Evolutionary conservation across 169 alveolate genomes (phyloP).

Genomic region (Besnoitia besnoiti): DNA sequence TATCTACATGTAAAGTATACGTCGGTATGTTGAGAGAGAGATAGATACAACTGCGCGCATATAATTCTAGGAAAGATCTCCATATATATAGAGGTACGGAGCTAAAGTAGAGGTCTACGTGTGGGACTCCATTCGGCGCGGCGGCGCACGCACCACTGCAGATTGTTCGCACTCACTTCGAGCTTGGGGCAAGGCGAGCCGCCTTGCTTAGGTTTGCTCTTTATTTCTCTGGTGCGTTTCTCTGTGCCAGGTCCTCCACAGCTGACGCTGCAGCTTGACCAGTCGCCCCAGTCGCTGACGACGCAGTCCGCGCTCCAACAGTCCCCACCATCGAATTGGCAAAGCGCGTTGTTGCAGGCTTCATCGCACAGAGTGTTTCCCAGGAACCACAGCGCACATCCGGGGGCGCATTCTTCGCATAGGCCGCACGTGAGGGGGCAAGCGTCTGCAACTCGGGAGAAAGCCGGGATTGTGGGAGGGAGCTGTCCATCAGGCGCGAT

Average conservation of each 20-base stretch:
- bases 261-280: conserved; percentile 75
- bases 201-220: conserved; percentile 67
- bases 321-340: conserved; percentile 64
- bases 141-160: not conserved
- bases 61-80: not conserved
- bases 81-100: not conserved
- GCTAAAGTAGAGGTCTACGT: not conserved
- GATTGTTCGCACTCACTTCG: not conserved
- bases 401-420: conserved; percentile 77
- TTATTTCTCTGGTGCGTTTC: conserved; percentile 64
- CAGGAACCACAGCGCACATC: conserved; percentile 79
- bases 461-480: conserved; percentile 66
- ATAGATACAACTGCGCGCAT: not conserved
- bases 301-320: conserved; percentile 68
- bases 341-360: conserved; percentile 73
- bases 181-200: conserved; percentile 68
- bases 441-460: conserved; percentile 78
- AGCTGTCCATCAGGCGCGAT: conserved; percentile 71
- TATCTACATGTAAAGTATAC: not conserved
- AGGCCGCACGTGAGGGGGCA: conserved; percentile 77
- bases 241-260: conserved; percentile 71
- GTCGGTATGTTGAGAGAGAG: not conserved
- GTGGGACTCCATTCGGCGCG: too few species aligned
- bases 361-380: conserved; percentile 78
- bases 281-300: conserved; percentile 80